Evolutionary conservation across 73 alveolate genomes (phyloP).

Genomic region (Paramecium bursaria): DNA sequence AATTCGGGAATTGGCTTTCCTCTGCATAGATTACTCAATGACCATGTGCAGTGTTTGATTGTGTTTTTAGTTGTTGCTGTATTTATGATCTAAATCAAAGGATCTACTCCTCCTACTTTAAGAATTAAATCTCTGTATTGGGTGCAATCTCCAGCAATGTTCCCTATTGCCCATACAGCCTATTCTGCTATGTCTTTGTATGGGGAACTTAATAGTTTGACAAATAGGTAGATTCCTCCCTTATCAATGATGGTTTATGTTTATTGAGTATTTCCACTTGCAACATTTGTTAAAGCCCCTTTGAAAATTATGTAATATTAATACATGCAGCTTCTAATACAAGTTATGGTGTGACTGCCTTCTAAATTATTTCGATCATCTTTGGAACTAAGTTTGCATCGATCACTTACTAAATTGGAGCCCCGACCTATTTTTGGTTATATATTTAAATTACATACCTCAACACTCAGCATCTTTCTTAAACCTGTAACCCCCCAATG

Average conservation of each 20-base stretch:
- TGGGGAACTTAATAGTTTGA: constrained; percentile 82
- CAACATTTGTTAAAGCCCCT: constrained; percentile 97
- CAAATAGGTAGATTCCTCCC: constrained; percentile 90
- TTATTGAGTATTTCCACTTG: constrained; percentile 95
- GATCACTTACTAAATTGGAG: constrained; percentile 96
- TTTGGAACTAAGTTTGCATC: constrained; percentile 94
- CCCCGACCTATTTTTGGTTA: constrained; percentile 57
- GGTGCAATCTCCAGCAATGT: constrained; percentile 95
- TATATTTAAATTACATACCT: constrained; percentile 36
- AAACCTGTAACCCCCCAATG: constrained; percentile 92
- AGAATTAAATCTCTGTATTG: constrained; percentile 87
- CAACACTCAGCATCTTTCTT: constrained; percentile 93
- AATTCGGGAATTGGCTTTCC: constrained; percentile 94
- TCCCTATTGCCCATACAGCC: constrained; percentile 97
- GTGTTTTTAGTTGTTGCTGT: constrained; percentile 77
- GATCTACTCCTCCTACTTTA: constrained; percentile 85
- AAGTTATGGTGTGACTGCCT: constrained; percentile 83
- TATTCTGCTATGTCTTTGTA: constrained; percentile 89
- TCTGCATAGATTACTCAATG: constrained; percentile 93
- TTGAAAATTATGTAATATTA: too few species aligned
- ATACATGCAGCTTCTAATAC: constrained; percentile 97
- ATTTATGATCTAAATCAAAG: constrained; percentile 81
- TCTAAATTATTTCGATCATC: constrained; percentile 84
- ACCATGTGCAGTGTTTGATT: constrained; percentile 93
- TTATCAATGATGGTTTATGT: constrained; percentile 91